These are phyloP conservation scores for Prunus mongolica DNA, from an alignment of 306 rosid species.

Conservation along the genomic window DNA sequence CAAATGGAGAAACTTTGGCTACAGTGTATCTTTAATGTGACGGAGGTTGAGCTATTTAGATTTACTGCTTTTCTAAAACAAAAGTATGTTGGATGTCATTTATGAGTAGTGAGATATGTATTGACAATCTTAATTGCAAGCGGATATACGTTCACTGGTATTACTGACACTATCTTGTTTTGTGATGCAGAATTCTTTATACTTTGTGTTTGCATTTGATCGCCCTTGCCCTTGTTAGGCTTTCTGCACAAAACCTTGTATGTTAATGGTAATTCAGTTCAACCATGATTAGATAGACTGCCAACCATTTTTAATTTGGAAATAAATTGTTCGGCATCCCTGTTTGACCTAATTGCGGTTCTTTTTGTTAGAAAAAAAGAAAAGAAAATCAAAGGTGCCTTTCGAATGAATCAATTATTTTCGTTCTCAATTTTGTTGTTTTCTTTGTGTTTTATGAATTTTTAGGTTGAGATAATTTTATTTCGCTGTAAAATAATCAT, in stretches of 20 bases:
- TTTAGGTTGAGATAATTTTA: conserved; percentile 36
- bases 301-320: not conserved
- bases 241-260: not conserved
- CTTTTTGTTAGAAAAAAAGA: not conserved
- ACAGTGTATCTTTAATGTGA: conserved; percentile 9
- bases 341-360: not conserved
- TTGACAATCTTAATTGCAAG: not conserved
- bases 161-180: not conserved
- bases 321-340: not conserved
- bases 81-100: not conserved
- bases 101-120: conserved; percentile 3
- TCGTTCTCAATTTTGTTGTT: not conserved
- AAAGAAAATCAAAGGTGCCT: not conserved
- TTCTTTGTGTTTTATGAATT: not conserved
- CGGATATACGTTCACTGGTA: not conserved
- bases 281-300: no score
- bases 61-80: conserved; percentile 1
- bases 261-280: not conserved
- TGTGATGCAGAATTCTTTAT: not conserved
- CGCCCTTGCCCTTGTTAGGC: not conserved
- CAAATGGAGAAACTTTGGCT: not conserved
- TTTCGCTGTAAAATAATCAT: conserved; percentile 89
- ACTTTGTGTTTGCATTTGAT: not conserved
- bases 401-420: not conserved
- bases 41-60: conserved; percentile 7